Evolutionary conservation across 441 rosid genomes (phyloP).

Genomic region (Sinapis alba): DNA sequence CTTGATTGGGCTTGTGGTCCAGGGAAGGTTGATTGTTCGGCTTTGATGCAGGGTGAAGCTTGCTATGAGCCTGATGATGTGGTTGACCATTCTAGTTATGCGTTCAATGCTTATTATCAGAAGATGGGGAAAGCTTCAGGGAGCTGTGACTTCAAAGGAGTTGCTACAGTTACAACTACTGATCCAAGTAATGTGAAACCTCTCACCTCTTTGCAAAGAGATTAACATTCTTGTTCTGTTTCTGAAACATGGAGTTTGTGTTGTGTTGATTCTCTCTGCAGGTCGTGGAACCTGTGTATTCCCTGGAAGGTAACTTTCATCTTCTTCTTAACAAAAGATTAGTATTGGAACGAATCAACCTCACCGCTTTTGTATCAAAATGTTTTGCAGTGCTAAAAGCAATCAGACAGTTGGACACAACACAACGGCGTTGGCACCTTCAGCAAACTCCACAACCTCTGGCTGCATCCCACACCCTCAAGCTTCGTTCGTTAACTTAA

Average conservation of each 20-base stretch:
- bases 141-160: constrained; percentile 93
- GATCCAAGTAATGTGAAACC: constrained; percentile 69
- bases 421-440: constrained; percentile 80
- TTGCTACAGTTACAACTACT: constrained; percentile 76
- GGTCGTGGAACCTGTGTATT: constrained; percentile 77
- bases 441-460: constrained; percentile 70
- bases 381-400: constrained; percentile 60
- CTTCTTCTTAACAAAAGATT: constrained; percentile 6
- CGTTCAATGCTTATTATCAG: constrained; percentile 91
- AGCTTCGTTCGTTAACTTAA: constrained; percentile 51
- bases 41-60: constrained; percentile 70
- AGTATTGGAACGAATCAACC: not conserved
- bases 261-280: constrained; percentile 45
- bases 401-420: constrained; percentile 66
- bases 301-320: constrained; percentile 77
- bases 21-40: constrained; percentile 82
- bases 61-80: constrained; percentile 86
- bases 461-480: constrained; percentile 42
- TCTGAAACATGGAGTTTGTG: constrained; percentile 14
- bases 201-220: not conserved
- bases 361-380: not conserved
- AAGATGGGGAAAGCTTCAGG: constrained; percentile 69
- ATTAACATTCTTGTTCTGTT: not conserved
- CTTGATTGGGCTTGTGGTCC: constrained; percentile 99
- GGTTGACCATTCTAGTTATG: constrained; percentile 72